Percentiles rank a stretch among this genome's conserved stretches.
These are phyloP conservation scores for Pseudozyma sp. DNA, from an alignment of 1,284 basidiomycete species.

Conservation along the genomic window DNA sequence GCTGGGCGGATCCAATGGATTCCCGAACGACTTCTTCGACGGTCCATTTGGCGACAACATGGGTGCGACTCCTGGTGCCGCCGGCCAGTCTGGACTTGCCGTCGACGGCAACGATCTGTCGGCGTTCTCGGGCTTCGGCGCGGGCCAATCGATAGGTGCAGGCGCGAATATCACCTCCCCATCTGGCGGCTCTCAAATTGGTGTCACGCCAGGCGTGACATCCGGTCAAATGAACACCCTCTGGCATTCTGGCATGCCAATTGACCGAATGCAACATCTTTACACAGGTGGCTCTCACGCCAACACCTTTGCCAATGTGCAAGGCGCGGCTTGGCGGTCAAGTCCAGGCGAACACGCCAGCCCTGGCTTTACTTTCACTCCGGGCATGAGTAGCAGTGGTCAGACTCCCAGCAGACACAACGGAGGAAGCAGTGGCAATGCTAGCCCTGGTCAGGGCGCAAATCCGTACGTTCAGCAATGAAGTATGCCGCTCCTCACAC, in stretches of 20 bases:
- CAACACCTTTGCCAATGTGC: slow-evolving; percentile 10
- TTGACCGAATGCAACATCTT: slow-evolving; percentile 12
- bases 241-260: slow-evolving; percentile 22
- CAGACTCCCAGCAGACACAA: not conserved
- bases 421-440: slow-evolving; percentile 9
- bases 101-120: slow-evolving; percentile 30
- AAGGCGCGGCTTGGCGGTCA: slow-evolving; percentile 17
- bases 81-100: slow-evolving; percentile 7
- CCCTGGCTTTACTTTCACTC: slow-evolving; percentile 8
- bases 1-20: slow-evolving; percentile 1
- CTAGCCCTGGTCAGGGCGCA: slow-evolving; percentile 14
- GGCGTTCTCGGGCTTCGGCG: slow-evolving; percentile 22
- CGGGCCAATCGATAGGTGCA: slow-evolving; percentile 8
- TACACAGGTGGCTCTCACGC: not conserved
- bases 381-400: not conserved
- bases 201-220: slow-evolving; percentile 13
- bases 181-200: slow-evolving; percentile 4
- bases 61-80: slow-evolving; percentile 16
- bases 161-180: not conserved
- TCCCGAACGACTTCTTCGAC: slow-evolving; percentile 45
- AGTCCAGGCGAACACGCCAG: slow-evolving; percentile 15
- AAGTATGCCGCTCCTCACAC: not conserved
- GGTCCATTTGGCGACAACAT: slow-evolving; percentile 31
- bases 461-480: slow-evolving; percentile 6
- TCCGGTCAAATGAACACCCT: slow-evolving; percentile 23